These are phyloP conservation scores for Penicillium sp. DNA, from an alignment of 2,329 filamentous ascomycete genomes.

Conservation along the genomic window DNA sequence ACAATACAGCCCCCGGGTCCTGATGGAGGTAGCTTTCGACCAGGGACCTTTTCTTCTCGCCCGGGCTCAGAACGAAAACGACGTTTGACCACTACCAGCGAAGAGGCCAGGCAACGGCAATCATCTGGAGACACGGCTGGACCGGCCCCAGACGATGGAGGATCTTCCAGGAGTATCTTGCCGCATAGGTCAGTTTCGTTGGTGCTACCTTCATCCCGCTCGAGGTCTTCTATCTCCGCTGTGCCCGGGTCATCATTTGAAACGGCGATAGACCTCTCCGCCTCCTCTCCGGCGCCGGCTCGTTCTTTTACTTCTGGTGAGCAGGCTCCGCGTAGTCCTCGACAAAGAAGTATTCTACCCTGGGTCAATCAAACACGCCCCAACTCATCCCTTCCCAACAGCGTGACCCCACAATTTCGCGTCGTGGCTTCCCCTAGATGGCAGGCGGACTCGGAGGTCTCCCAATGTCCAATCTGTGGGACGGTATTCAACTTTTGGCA, in stretches of 20 bases:
- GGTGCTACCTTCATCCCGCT: conserved; percentile 17
- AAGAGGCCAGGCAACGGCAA: conserved; percentile 23
- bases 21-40: neutral
- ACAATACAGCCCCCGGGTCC: neutral
- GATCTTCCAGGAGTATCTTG: conserved; percentile 15
- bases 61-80: conserved; percentile 40
- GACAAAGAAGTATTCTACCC: neutral
- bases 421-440: conserved; percentile 60
- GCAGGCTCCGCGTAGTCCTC: neutral
- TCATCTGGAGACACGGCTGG: conserved; percentile 4
- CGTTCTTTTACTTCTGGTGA: conserved; percentile 1
- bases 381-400: neutral
- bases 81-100: conserved; percentile 38
- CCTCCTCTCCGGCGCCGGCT: conserved; percentile 24
- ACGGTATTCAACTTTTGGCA: conserved; percentile 78
- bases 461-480: conserved; percentile 78
- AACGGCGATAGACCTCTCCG: conserved; percentile 34
- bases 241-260: conserved; percentile 31
- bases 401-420: neutral
- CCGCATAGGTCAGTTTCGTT: conserved; percentile 26
- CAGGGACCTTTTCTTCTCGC: neutral
- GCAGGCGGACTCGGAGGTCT: conserved; percentile 83
- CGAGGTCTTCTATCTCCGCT: conserved; percentile 5
- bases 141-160: conserved; percentile 4
- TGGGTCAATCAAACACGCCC: conserved; percentile 11